Conservation (phyloP, 352 stramenopile species). For the Aphanomyces cochlioides region DNA sequence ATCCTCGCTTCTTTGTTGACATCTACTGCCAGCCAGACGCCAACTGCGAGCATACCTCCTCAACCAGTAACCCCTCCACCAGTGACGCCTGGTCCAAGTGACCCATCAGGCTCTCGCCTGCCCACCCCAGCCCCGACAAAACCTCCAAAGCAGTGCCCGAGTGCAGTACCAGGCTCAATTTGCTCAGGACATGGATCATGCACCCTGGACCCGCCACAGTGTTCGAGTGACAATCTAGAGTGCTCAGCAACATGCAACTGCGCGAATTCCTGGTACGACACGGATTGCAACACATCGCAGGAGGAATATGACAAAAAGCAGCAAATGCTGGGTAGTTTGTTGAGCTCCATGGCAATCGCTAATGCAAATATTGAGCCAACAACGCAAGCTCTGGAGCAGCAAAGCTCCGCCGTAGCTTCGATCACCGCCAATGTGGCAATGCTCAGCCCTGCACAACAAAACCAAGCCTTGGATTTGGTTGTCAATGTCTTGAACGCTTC, state of each 20-base stretch:
- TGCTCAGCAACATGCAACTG: slow-evolving; percentile 55
- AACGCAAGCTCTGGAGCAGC: slow-evolving; percentile 51
- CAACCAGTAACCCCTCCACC: background rate
- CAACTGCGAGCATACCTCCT: background rate
- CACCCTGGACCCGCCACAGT: slow-evolving; percentile 41
- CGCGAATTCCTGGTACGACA: slow-evolving; percentile 46
- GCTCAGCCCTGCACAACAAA: slow-evolving; percentile 46
- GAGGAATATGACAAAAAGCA: slow-evolving; percentile 52
- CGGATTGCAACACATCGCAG: slow-evolving; percentile 56
- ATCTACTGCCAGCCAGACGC: background rate
- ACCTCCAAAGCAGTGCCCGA: slow-evolving; percentile 9
- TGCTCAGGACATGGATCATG: slow-evolving; percentile 53
- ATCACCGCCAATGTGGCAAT: slow-evolving; percentile 60
- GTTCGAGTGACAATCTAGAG: slow-evolving; percentile 46
- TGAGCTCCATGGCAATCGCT: slow-evolving; percentile 55
- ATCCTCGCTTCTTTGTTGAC: slow-evolving; percentile 16
- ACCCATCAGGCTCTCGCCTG: background rate
- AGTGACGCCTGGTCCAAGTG: background rate
- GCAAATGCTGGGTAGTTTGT: slow-evolving; percentile 45
- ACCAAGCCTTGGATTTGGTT: slow-evolving; percentile 28
- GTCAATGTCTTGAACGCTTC: background rate
- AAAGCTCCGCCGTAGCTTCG: slow-evolving; percentile 58
- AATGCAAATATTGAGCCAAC: slow-evolving; percentile 37
- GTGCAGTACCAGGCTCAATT: background rate
- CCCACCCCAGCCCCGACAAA: background rate